Evolutionary conservation across 2,329 filamentous ascomycete genomes (phyloP).

Genomic region (Aspergillus jensenii): DNA sequence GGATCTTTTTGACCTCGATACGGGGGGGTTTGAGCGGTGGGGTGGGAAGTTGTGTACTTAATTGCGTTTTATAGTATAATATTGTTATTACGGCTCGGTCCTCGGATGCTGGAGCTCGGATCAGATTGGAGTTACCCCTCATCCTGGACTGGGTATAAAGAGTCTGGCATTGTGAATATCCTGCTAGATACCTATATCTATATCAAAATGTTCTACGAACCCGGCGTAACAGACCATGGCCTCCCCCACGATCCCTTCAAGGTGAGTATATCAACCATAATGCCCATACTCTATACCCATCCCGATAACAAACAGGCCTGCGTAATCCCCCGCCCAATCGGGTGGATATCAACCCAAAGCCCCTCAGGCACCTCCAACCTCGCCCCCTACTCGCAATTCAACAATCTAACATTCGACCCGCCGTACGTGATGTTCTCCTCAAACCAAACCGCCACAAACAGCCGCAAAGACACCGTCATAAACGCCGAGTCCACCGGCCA

Average conservation of each 20-base stretch:
- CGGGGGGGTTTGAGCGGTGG: conserved; percentile 34
- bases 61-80: no score
- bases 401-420: conserved; percentile 63
- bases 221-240: conserved; percentile 52
- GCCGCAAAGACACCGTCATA: conserved; percentile 57
- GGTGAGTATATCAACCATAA: conserved; percentile 24
- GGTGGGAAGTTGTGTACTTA: neutral
- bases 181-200: no score
- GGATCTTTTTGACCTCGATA: conserved; percentile 47
- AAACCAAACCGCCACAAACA: conserved; percentile 51
- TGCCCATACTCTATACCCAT: neutral
- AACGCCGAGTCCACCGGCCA: conserved; percentile 58
- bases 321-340: conserved; percentile 61
- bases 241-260: conserved; percentile 59
- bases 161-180: no score
- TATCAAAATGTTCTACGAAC: conserved; percentile 52
- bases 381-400: conserved; percentile 63
- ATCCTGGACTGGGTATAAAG: no score
- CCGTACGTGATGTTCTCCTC: conserved; percentile 63
- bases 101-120: neutral
- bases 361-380: conserved; percentile 52
- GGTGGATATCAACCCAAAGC: conserved; percentile 62
- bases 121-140: neutral
- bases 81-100: neutral
- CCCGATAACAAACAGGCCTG: conserved; percentile 35